These are phyloP conservation scores for Taphrina flavorubra DNA, from an alignment of 1,139 yeast species.

Conservation along the genomic window DNA sequence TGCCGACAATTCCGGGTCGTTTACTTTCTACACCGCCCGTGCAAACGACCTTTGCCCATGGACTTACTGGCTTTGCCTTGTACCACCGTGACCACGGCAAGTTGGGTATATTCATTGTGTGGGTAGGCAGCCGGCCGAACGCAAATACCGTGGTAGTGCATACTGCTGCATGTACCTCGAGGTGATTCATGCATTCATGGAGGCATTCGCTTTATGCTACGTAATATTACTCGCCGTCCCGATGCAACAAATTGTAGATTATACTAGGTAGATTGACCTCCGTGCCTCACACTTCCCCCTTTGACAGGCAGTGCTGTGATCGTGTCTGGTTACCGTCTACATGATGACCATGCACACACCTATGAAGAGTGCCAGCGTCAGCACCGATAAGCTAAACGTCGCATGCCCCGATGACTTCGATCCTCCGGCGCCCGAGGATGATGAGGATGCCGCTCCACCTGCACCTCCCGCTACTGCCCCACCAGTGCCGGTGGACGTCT, in stretches of 20 bases:
- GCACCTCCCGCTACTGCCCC: background rate
- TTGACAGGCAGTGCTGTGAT: background rate
- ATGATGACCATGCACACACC: background rate
- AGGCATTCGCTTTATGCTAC: too few relatives aligned
- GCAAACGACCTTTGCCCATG: too few relatives aligned
- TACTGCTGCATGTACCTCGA: too few relatives aligned
- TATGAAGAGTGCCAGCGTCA: background rate
- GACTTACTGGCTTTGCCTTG: too few relatives aligned
- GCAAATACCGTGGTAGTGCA: too few relatives aligned
- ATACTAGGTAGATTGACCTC: background rate
- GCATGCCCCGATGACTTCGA: background rate
- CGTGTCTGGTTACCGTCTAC: background rate
- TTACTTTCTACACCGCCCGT: too few relatives aligned
- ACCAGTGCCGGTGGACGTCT: background rate
- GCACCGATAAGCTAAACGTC: background rate
- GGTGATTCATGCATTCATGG: too few relatives aligned
- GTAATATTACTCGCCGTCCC: background rate
- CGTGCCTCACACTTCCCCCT: background rate
- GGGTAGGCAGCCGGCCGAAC: too few relatives aligned
- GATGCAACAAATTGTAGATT: background rate
- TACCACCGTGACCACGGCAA: too few relatives aligned
- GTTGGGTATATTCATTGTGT: too few relatives aligned
- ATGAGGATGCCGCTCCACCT: background rate
- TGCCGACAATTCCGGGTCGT: too few relatives aligned
- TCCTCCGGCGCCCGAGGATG: slow-evolving; percentile 9